A percentile compares a stretch with the other conserved stretches of the same genome.
Conservation (phyloP, 352 stramenopile genomes). For the Phytophthora podocarpi region DNA sequence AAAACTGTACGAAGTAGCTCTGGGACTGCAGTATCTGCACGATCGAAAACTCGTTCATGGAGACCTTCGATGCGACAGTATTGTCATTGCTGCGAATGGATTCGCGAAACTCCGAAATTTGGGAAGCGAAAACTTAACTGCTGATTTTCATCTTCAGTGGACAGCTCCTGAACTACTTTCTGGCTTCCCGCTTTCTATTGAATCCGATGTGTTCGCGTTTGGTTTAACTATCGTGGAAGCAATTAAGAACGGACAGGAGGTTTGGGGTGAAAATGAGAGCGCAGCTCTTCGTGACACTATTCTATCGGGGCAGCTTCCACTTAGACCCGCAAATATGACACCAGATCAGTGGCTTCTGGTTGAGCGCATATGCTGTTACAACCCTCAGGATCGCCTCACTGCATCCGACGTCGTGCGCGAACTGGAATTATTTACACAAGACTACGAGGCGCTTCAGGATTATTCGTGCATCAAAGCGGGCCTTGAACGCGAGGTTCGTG, state of each 20-base stretch:
- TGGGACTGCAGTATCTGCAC: constrained; percentile 37
- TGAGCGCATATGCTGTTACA: constrained; percentile 8
- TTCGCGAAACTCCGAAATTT: constrained; percentile 20
- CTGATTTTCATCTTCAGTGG: background rate
- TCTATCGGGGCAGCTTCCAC: background rate
- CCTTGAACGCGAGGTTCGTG: no score
- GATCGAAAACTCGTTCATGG: constrained; percentile 24
- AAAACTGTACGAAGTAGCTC: constrained; percentile 29
- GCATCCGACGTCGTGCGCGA: constrained; percentile 8
- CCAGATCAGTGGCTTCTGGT: constrained; percentile 2
- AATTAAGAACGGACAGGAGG: background rate
- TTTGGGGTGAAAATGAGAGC: constrained; percentile 1
- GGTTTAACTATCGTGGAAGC: constrained; percentile 10
- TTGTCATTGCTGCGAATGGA: constrained; percentile 21
- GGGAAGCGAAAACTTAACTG: background rate
- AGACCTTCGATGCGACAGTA: constrained; percentile 13
- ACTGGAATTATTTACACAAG: constrained; percentile 6
- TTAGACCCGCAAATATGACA: background rate
- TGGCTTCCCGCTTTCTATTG: constrained; percentile 1
- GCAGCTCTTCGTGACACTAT: constrained; percentile 1
- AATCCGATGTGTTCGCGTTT: constrained; percentile 8
- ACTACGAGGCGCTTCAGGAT: no score
- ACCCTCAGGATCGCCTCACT: background rate
- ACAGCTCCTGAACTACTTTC: constrained; percentile 6
- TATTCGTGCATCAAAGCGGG: no score